These are phyloP conservation scores for Oleoguttula mirabilis DNA, from an alignment of 495 filamentous ascomycete genomes.

Conservation along the genomic window DNA sequence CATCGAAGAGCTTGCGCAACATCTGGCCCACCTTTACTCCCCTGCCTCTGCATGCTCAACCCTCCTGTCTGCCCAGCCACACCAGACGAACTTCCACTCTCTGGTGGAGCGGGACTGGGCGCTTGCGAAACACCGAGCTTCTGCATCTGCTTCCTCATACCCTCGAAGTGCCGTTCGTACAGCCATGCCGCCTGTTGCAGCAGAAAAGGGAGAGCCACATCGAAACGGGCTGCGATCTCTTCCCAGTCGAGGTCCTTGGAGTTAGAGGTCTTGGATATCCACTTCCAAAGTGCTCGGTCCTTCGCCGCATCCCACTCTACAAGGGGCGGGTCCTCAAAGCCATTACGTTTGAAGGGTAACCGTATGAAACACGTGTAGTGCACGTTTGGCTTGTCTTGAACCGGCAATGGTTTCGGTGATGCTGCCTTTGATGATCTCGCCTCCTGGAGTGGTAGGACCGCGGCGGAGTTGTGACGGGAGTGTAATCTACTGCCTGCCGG, in stretches of 20 bases:
- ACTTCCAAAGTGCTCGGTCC: constrained; percentile 79
- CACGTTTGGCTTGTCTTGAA: too few species aligned
- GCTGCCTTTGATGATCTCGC: too few species aligned
- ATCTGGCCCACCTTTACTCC: constrained; percentile 37
- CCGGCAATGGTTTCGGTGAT: too few species aligned
- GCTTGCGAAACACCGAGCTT: constrained; percentile 49
- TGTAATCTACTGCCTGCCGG: too few species aligned
- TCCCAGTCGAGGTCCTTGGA: constrained; percentile 24
- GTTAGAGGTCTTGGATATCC: constrained; percentile 62
- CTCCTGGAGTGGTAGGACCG: too few species aligned
- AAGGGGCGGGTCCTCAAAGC: constrained; percentile 83
- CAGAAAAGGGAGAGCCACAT: constrained; percentile 76
- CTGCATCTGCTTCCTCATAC: constrained; percentile 82
- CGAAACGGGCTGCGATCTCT: constrained; percentile 36
- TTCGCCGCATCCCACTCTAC: constrained; percentile 67
- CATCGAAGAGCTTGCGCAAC: constrained; percentile 1
- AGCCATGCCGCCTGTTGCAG: constrained; percentile 92
- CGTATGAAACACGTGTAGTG: constrained; percentile 71
- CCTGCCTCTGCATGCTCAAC: constrained; percentile 46
- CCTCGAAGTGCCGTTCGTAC: constrained; percentile 77
- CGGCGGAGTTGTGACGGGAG: too few species aligned
- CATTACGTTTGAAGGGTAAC: constrained; percentile 72
- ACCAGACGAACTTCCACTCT: constrained; percentile 16
- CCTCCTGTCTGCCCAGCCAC: constrained; percentile 26
- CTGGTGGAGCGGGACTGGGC: constrained; percentile 33